Conservation (phyloP, 495 filamentous ascomycete genomes). For the Neurospora sp. region DNA sequence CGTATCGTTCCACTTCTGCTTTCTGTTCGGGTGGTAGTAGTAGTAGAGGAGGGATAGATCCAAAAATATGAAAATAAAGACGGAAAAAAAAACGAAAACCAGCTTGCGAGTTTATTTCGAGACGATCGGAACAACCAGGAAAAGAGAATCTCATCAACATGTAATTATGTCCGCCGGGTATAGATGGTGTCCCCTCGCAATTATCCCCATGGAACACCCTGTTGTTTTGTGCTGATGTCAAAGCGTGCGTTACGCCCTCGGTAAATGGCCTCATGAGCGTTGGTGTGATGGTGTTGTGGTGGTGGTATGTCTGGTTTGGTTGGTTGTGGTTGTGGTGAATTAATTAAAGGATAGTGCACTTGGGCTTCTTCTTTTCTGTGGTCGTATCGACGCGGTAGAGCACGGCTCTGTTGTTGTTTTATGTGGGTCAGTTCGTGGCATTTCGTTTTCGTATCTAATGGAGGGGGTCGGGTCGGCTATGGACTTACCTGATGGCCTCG, state of each 20-base stretch:
- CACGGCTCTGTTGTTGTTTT: constrained; percentile 56
- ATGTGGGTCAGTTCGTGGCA: constrained; percentile 6
- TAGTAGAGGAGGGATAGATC: constrained; percentile 8
- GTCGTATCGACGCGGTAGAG: constrained; percentile 62
- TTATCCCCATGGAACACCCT: neutral
- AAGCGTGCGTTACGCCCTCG: neutral
- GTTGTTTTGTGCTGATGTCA: neutral
- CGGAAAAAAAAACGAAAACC: constrained; percentile 3
- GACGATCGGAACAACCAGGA: neutral
- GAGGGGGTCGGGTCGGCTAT: neutral
- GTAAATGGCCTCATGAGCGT: neutral
- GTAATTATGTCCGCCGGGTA: constrained; percentile 14
- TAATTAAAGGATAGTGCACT: constrained; percentile 66
- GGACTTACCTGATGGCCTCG: constrained; percentile 77
- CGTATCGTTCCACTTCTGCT: neutral
- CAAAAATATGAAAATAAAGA: constrained; percentile 7
- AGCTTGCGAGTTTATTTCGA: neutral
- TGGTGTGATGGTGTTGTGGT: neutral
- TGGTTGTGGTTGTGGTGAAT: neutral
- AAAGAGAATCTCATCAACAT: neutral
- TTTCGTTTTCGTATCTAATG: neutral
- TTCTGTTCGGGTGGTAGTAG: constrained; percentile 1
- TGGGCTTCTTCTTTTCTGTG: constrained; percentile 52
- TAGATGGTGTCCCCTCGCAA: constrained; percentile 10
- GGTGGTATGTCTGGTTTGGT: neutral